Conservation (phyloP, 1,139 yeast species). For the Candida glucosophila region DNA sequence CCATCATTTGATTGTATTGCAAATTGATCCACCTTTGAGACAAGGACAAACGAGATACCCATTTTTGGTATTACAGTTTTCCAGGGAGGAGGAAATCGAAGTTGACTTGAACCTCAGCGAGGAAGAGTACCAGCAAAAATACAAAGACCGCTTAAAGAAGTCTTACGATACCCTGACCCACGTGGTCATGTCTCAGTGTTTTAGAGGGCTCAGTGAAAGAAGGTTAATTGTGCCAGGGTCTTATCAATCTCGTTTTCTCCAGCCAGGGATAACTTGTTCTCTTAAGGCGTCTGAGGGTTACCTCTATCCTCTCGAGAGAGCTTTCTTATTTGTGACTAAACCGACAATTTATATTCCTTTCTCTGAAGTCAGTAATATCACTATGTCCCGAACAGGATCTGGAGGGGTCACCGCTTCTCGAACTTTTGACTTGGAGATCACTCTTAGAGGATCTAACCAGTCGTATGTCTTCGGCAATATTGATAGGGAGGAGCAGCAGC, state of each 20-base stretch:
- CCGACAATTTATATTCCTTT: slow-evolving; percentile 91
- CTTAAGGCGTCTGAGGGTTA: slow-evolving; percentile 94
- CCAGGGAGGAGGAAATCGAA: slow-evolving; percentile 84
- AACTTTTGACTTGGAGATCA: slow-evolving; percentile 86
- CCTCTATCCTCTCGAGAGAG: slow-evolving; percentile 81
- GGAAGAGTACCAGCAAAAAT: slow-evolving; percentile 68
- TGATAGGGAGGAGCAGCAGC: slow-evolving; percentile 80
- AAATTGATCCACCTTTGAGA: slow-evolving; percentile 85
- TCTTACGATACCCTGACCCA: slow-evolving; percentile 79
- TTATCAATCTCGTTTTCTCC: slow-evolving; percentile 61
- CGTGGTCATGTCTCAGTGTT: slow-evolving; percentile 79
- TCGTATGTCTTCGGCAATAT: slow-evolving; percentile 84
- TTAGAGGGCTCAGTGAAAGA: slow-evolving; percentile 84
- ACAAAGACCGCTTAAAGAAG: slow-evolving; percentile 67
- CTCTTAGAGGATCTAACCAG: slow-evolving; percentile 55
- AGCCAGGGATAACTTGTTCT: slow-evolving; percentile 86
- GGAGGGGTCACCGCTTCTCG: slow-evolving; percentile 71
- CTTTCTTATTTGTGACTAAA: slow-evolving; percentile 84
- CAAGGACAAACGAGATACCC: slow-evolving; percentile 97
- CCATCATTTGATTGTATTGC: slow-evolving; percentile 79
- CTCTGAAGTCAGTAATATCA: slow-evolving; percentile 65
- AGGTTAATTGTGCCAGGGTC: slow-evolving; percentile 84
- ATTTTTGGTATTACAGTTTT: slow-evolving; percentile 81
- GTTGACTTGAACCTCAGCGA: slow-evolving; percentile 82
- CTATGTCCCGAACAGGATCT: slow-evolving; percentile 84